Conservation (phyloP, 768 basidiomycete species). For the Lentinula sp. region DNA sequence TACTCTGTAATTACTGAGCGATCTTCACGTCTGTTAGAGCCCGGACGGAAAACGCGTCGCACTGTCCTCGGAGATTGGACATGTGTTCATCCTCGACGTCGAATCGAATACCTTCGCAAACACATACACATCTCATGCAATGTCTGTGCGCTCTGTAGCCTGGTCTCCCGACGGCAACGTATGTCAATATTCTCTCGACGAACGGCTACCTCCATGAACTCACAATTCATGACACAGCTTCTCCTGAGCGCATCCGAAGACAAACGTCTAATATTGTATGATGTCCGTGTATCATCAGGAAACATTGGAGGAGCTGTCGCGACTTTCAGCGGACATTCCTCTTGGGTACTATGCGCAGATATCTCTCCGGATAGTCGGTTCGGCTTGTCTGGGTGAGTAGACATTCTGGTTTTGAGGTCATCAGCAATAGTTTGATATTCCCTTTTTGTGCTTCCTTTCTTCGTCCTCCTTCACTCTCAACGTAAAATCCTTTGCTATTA, state of each 20-base stretch:
- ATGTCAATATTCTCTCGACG: slow-evolving; percentile 18
- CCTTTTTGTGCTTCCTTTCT: not conserved
- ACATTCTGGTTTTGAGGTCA: not conserved
- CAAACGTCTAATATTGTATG: slow-evolving; percentile 85
- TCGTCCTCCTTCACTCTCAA: not conserved
- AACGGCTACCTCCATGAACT: not conserved
- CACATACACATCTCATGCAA: slow-evolving; percentile 84
- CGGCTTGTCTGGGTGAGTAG: slow-evolving; percentile 70
- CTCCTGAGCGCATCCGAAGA: slow-evolving; percentile 90
- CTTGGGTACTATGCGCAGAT: slow-evolving; percentile 84
- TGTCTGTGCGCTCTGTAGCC: slow-evolving; percentile 79
- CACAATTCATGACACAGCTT: slow-evolving; percentile 39
- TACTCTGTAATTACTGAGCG: not conserved
- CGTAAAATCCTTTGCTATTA: not conserved
- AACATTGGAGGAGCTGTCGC: slow-evolving; percentile 83
- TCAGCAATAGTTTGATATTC: not conserved
- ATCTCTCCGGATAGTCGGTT: slow-evolving; percentile 78
- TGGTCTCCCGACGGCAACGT: slow-evolving; percentile 92
- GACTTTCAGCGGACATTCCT: slow-evolving; percentile 80
- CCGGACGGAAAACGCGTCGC: slow-evolving; percentile 83
- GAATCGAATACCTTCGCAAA: slow-evolving; percentile 58
- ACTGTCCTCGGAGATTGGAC: slow-evolving; percentile 80
- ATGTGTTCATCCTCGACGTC: slow-evolving; percentile 81
- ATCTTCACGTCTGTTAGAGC: slow-evolving; percentile 44
- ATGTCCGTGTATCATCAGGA: slow-evolving; percentile 71